phyloP scores from a whole-genome alignment of 805 yeast genomes.

The Ogataea allantospora region DNA sequence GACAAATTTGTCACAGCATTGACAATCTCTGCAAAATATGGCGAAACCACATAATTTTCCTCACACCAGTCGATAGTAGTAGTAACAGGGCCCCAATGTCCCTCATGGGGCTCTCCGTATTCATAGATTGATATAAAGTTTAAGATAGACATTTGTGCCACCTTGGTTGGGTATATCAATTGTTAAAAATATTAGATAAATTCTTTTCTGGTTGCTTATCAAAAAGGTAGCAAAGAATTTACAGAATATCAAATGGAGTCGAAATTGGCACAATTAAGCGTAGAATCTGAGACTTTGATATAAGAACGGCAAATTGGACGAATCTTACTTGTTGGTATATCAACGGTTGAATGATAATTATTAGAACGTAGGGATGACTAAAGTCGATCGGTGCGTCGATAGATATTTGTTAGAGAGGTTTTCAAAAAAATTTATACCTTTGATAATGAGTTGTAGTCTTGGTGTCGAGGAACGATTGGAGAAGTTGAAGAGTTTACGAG shows the following conservation, averaged over 20 bases:
- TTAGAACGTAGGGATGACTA: no score
- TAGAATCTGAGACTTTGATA: no score
- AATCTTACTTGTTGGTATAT: no score
- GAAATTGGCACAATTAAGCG: no score
- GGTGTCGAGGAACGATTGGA: neutral
- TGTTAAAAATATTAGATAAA: no score
- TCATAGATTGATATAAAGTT: constrained; percentile 12
- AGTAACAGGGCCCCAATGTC: constrained; percentile 78
- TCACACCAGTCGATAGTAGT: constrained; percentile 98
- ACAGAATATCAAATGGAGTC: no score
- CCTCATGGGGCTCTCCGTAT: constrained; percentile 34
- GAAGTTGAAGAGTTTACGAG: constrained; percentile 4
- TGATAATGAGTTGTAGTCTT: neutral
- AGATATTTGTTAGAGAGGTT: neutral
- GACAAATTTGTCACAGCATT: constrained; percentile 78
- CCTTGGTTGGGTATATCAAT: neutral
- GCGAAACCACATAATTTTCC: constrained; percentile 87
- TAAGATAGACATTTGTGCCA: neutral
- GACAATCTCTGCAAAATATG: constrained; percentile 82
- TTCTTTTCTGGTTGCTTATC: constrained; percentile 1
- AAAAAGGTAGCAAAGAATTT: no score
- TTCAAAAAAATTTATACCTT: no score
- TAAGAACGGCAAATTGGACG: no score
- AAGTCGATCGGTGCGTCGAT: neutral
- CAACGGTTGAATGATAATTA: no score